phyloP scores from a whole-genome alignment of 305 asterid species.

The Ilex paraguariensis region DNA sequence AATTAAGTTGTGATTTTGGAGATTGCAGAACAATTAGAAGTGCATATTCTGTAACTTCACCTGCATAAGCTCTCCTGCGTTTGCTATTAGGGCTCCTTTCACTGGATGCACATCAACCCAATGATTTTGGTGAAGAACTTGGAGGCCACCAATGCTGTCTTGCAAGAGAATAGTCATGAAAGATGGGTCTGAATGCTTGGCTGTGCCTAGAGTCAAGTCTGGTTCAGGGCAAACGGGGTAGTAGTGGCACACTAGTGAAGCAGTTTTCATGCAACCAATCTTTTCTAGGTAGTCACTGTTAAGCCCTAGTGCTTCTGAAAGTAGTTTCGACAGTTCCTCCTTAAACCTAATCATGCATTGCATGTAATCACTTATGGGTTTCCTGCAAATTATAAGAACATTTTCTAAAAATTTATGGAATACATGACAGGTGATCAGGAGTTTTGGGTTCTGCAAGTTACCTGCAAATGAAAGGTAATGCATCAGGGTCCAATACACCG shows the following conservation, averaged over 20 bases:
- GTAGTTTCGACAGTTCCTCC: constrained; percentile 25
- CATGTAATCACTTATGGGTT: constrained; percentile 46
- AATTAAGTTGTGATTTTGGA: neutral
- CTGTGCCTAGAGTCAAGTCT: neutral
- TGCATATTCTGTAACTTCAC: neutral
- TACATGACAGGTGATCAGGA: no score
- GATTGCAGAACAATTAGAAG: neutral
- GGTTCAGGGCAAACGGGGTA: neutral
- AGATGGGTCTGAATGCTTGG: neutral
- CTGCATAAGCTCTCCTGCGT: neutral
- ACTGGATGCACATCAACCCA: neutral
- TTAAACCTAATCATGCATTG: constrained; percentile 34
- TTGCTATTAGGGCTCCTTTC: neutral
- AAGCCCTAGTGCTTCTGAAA: no score
- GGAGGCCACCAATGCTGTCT: neutral
- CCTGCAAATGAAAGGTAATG: constrained; percentile 54
- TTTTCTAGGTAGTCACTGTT: constrained; percentile 26
- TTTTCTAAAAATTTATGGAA: no score
- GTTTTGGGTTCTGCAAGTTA: neutral
- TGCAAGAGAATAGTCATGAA: neutral
- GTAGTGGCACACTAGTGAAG: neutral
- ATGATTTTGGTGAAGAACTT: neutral
- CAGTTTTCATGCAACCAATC: constrained; percentile 38
- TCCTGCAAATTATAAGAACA: constrained; percentile 28
- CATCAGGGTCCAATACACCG: constrained; percentile 24